These are phyloP conservation scores for Ensete glaucum DNA, from an alignment of 176 grass and related monocot genomes.

Conservation along the genomic window DNA sequence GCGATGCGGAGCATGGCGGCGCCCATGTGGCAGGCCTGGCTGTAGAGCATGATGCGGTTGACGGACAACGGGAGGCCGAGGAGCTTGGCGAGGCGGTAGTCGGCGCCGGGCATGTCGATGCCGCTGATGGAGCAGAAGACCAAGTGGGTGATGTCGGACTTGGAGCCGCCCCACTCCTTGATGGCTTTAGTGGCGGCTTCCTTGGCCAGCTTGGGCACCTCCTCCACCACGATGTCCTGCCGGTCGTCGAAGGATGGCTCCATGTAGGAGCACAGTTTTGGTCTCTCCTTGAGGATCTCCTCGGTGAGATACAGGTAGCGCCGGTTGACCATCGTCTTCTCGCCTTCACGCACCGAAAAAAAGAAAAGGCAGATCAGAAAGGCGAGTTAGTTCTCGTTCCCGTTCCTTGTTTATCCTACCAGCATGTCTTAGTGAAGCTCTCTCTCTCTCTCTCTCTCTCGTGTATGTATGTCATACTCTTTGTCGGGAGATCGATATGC, in stretches of 20 bases:
- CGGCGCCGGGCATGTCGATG: conserved; percentile 1
- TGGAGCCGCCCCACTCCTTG: background rate
- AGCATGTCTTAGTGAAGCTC: too few relatives aligned
- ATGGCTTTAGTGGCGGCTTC: background rate
- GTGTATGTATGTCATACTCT: too few relatives aligned
- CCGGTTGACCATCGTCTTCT: background rate
- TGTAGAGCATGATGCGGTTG: conserved; percentile 4
- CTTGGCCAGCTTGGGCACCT: background rate
- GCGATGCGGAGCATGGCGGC: background rate
- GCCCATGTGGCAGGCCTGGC: conserved; percentile 3
- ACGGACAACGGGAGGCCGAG: conserved; percentile 2
- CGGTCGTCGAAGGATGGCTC: conserved; percentile 4
- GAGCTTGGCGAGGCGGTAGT: background rate
- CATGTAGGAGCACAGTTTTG: conserved; percentile 2
- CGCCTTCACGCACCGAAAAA: background rate
- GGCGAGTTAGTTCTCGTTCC: too few relatives aligned
- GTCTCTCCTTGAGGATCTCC: conserved; percentile 3
- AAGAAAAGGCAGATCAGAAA: too few relatives aligned
- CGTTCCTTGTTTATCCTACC: too few relatives aligned
- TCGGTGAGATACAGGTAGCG: background rate
- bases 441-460: too few relatives aligned
- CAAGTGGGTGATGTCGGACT: background rate
- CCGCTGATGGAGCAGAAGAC: conserved; percentile 4
- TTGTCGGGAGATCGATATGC: too few relatives aligned
- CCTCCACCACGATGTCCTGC: background rate